Conservation (phyloP, 2,329 filamentous ascomycete genomes). For the Cladophialophora immunda region DNA sequence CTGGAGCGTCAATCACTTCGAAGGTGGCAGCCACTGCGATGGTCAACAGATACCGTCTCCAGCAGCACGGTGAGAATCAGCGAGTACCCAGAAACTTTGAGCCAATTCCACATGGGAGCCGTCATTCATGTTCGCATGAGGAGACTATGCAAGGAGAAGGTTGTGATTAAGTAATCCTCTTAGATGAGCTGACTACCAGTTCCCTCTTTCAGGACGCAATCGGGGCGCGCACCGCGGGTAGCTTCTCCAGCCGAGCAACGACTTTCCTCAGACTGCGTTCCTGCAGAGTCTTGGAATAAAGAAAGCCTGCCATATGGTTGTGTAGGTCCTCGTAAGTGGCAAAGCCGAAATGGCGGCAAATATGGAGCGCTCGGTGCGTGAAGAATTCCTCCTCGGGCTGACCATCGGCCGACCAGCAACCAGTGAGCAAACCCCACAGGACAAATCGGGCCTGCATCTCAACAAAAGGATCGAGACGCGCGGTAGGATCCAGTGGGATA, state of each 20-base stretch:
- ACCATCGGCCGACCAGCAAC: constrained; percentile 29
- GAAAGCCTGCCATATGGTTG: constrained; percentile 35
- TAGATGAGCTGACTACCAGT: background rate
- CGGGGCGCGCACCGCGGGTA: too few species aligned
- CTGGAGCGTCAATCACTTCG: background rate
- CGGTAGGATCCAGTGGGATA: constrained; percentile 20
- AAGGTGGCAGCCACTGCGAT: background rate
- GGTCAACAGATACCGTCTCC: background rate
- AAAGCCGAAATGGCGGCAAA: constrained; percentile 31
- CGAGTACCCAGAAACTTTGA: background rate
- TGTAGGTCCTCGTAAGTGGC: constrained; percentile 34
- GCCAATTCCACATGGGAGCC: background rate
- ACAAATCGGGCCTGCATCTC: constrained; percentile 31
- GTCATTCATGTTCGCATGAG: background rate
- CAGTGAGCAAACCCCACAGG: constrained; percentile 30
- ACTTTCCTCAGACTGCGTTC: constrained; percentile 30
- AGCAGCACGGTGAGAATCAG: background rate
- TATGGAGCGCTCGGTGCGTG: constrained; percentile 31
- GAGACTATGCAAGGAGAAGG: background rate
- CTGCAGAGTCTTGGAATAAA: constrained; percentile 34
- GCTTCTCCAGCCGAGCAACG: constrained; percentile 20
- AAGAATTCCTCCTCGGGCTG: constrained; percentile 32
- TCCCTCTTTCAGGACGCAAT: background rate
- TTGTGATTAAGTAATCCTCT: background rate
- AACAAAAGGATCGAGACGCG: constrained; percentile 18